A percentile compares a stretch with the other conserved stretches of the same genome.
Evolutionary conservation across 257 asterid species (phyloP).

Genomic region (Cordia subcordata): DNA sequence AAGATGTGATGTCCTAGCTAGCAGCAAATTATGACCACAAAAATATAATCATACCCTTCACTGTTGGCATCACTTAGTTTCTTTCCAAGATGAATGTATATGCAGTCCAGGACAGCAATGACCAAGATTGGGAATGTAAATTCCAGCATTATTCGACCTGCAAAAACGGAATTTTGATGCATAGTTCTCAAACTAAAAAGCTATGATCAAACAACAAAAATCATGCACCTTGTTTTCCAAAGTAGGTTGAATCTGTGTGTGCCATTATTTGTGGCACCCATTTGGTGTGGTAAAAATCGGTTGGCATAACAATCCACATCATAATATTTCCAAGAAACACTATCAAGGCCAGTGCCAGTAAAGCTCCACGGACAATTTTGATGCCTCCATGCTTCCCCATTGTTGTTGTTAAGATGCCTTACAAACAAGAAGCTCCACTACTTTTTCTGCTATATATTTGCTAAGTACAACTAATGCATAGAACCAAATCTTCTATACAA

Average conservation of each 20-base stretch:
- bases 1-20: too few species aligned
- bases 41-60: slow-evolving; percentile 23
- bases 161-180: slow-evolving; percentile 6
- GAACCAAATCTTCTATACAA: too few species aligned
- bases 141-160: slow-evolving; percentile 51
- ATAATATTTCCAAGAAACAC: slow-evolving; percentile 47
- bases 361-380: slow-evolving; percentile 25
- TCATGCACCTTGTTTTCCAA: slow-evolving; percentile 65
- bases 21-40: too few species aligned
- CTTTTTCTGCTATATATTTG: neutral
- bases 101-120: slow-evolving; percentile 65
- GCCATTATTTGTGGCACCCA: slow-evolving; percentile 53
- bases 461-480: too few species aligned
- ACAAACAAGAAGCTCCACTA: neutral
- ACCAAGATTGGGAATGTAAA: slow-evolving; percentile 56
- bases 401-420: too few species aligned
- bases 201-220: neutral
- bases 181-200: neutral
- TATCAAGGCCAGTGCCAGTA: slow-evolving; percentile 31
- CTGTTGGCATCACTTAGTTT: slow-evolving; percentile 18
- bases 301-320: slow-evolving; percentile 61
- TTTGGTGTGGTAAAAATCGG: slow-evolving; percentile 26
- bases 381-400: slow-evolving; percentile 1
- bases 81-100: slow-evolving; percentile 59
- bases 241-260: slow-evolving; percentile 54